phyloP scores from a whole-genome alignment of 257 asterid species.

The Fraxinus americana region DNA sequence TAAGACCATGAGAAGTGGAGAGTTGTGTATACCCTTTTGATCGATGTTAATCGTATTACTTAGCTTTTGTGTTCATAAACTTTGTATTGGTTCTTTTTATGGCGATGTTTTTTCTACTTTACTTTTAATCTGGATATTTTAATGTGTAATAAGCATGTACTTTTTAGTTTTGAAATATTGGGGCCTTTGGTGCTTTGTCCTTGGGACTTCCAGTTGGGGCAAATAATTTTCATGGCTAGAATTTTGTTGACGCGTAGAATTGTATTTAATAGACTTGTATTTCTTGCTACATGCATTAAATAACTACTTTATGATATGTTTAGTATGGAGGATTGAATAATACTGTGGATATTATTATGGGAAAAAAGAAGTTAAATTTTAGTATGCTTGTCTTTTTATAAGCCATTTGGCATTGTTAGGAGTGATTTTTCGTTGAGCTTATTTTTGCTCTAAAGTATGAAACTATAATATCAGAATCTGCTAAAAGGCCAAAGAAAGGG shows the following conservation, averaged over 20 bases:
- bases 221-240: background rate
- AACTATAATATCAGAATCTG: too few species aligned
- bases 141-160: background rate
- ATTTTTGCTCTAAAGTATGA: too few species aligned
- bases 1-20: background rate
- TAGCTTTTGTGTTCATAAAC: background rate
- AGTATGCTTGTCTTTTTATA: too few species aligned
- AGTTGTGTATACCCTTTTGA: background rate
- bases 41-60: background rate
- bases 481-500: too few species aligned
- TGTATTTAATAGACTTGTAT: constrained; percentile 2
- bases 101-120: background rate
- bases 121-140: background rate
- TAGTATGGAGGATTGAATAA: background rate
- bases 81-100: background rate
- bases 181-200: background rate
- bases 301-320: background rate
- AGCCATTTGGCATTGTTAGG: background rate
- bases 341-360: background rate
- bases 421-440: too few species aligned
- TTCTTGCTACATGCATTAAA: background rate
- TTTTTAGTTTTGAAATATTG: background rate
- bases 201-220: background rate
- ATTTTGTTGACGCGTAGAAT: background rate
- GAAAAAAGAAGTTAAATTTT: too few species aligned